These are phyloP conservation scores for Nymphaea colorata DNA, from an alignment of 164 flowering plant species.

Conservation along the genomic window DNA sequence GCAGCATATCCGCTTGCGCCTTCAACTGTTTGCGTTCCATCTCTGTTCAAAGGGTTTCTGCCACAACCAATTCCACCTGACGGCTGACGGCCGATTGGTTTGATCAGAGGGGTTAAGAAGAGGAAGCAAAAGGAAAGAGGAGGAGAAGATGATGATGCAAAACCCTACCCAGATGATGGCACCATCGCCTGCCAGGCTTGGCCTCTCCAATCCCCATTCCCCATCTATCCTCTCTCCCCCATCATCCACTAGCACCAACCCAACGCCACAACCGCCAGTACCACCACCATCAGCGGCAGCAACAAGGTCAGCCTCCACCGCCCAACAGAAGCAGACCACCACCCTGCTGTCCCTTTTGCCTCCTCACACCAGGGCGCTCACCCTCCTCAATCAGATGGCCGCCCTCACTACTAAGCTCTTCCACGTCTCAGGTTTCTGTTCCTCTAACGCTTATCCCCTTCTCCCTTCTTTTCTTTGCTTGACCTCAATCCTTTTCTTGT, in stretches of 20 bases:
- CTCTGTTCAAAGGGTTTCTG: no score
- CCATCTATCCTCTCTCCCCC: constrained; percentile 31
- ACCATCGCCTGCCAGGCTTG: constrained; percentile 79
- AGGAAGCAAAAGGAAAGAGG: neutral
- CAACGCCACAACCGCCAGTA: constrained; percentile 8
- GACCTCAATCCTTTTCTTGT: neutral
- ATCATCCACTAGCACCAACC: constrained; percentile 34
- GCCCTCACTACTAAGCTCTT: constrained; percentile 65
- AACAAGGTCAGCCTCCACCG: constrained; percentile 29
- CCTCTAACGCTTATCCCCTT: constrained; percentile 33
- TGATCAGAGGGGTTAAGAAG: no score
- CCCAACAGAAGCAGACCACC: constrained; percentile 10
- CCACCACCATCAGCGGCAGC: constrained; percentile 7
- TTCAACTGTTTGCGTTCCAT: no score
- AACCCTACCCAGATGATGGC: constrained; percentile 40
- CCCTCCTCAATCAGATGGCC: constrained; percentile 80
- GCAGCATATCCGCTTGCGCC: no score
- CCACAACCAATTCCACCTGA: no score
- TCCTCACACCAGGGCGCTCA: constrained; percentile 81
- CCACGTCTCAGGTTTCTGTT: constrained; percentile 68
- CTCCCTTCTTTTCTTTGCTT: constrained; percentile 1
- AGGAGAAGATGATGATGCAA: constrained; percentile 38
- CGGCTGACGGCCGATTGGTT: no score
- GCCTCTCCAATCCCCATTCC: constrained; percentile 63
- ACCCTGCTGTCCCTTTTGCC: constrained; percentile 82